Base-by-base conservation (phyloP, 148 eudicot genomes). In the Arctostaphylos glauca region DNA sequence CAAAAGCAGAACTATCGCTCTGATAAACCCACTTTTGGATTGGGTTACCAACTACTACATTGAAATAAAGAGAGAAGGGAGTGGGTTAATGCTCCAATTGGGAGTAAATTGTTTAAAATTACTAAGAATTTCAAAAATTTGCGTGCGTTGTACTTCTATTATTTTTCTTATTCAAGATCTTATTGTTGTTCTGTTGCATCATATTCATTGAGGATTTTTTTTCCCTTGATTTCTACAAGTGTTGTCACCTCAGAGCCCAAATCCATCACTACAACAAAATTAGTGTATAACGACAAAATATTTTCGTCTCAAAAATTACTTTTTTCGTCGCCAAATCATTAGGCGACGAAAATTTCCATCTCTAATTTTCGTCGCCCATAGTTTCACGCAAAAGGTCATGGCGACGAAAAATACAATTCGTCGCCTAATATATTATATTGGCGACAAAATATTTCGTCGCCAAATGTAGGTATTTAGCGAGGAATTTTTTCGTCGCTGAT, bases 61-160 rank as follows among this genome's bases (percentile, higher is more conserved):
- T 50, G 10, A 15, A 47, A 8, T 5, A 31, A 31, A 9, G 6
- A 25, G 44, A 66, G 82, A 19, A 25, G 73, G 38, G 82, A 8
- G 21, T 25, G 25, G 75, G 53, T 23, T 79, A 62, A 60, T 79
- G 43, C 46, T 79, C 2, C 73, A 79, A 47, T 62, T 48, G 73
- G 56, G 56, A 60, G 7, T 6, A n/a, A 14, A 23, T 49, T 10
- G 73, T 18, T 54, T 52, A 21, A 14, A 43, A 67, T 7, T 25
- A 25, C 3, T 5, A 66, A 49, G 74, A 59, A 67, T 80, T 47
- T 9, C 10, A 23, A 47, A 7, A 31, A 38, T 68, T 52, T 6
- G 16, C 9, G 6, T n/a, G 3, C 10, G 16, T 9, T 66, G 55
- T 47, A 4, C 64, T 81, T 50, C 31, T 66, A 52, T 48, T 41